Evolutionary conservation across 2,329 filamentous ascomycete genomes (phyloP).

Genomic region (Reticulascus tulasneorum): DNA sequence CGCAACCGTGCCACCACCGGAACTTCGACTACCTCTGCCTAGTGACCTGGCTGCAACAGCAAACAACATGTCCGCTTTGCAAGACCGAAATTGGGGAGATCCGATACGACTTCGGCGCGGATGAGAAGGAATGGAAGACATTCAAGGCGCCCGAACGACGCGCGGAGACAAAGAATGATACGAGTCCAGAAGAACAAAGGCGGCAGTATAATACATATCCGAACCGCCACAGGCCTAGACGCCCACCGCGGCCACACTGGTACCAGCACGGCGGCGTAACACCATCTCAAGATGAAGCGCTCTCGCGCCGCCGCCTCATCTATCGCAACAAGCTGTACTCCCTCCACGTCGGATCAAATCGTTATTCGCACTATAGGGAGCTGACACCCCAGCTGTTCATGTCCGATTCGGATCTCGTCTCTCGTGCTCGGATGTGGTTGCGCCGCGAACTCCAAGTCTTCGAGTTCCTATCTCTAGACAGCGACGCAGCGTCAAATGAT

Average conservation of each 20-base stretch:
- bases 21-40: constrained; percentile 86
- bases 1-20: constrained; percentile 72
- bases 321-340: constrained; percentile 73
- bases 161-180: neutral
- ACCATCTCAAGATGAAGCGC: constrained; percentile 20
- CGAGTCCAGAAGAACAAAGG: neutral
- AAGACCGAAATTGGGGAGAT: constrained; percentile 54
- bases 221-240: constrained; percentile 5
- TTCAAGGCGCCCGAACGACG: constrained; percentile 34
- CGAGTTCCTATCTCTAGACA: constrained; percentile 54
- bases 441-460: constrained; percentile 83
- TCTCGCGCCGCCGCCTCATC: constrained; percentile 64
- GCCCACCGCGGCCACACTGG: constrained; percentile 8
- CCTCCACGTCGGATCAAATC: constrained; percentile 77
- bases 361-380: constrained; percentile 70
- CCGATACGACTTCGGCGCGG: constrained; percentile 47
- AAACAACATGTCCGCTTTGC: constrained; percentile 76
- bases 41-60: constrained; percentile 73
- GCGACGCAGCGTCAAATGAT: constrained; percentile 4
- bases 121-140: constrained; percentile 47
- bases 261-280: constrained; percentile 13
- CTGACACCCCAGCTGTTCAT: constrained; percentile 65
- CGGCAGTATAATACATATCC: constrained; percentile 5
- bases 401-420: constrained; percentile 62
- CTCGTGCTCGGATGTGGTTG: constrained; percentile 75